Conservation (phyloP, 2,329 filamentous ascomycete genomes). For the Furcasterigmium furcatum region DNA sequence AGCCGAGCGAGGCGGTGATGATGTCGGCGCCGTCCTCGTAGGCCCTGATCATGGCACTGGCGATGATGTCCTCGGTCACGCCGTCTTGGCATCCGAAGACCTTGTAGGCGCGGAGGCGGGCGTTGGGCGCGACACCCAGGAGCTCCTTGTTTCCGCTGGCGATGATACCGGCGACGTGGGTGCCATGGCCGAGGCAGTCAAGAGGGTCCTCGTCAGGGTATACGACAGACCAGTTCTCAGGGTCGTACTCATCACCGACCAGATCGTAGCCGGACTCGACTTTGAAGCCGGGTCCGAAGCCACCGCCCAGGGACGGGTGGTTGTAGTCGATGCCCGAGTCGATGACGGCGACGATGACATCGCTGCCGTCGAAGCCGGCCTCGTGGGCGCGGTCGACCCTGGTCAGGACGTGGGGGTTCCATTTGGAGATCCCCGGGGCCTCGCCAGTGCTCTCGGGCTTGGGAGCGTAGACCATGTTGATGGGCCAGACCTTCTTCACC, state of each 20-base stretch:
- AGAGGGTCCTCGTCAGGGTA: constrained; percentile 35
- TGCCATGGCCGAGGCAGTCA: constrained; percentile 24
- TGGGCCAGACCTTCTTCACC: constrained; percentile 2
- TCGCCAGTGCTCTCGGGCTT: constrained; percentile 3
- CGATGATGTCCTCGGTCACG: constrained; percentile 10
- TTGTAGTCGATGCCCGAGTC: constrained; percentile 43
- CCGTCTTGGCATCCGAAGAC: constrained; percentile 25
- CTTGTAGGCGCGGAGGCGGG: constrained; percentile 34
- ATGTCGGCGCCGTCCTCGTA: constrained; percentile 23
- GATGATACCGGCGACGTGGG: constrained; percentile 22
- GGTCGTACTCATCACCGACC: constrained; percentile 32
- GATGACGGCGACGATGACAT: constrained; percentile 12
- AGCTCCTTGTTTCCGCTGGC: constrained; percentile 24
- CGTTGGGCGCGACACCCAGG: constrained; percentile 35
- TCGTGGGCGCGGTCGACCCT: constrained; percentile 2
- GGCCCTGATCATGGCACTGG: constrained; percentile 10
- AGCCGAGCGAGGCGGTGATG: constrained; percentile 23
- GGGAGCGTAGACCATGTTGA: neutral
- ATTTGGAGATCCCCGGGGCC: constrained; percentile 4
- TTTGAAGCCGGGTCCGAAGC: constrained; percentile 46
- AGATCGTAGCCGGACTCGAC: constrained; percentile 45
- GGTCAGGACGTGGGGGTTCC: constrained; percentile 6
- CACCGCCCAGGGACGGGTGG: constrained; percentile 48
- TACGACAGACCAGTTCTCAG: constrained; percentile 23
- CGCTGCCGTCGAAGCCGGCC: constrained; percentile 1